Base-by-base conservation (phyloP, 2,329 filamentous ascomycete species). In the Proliferodiscus dingleyae region DNA sequence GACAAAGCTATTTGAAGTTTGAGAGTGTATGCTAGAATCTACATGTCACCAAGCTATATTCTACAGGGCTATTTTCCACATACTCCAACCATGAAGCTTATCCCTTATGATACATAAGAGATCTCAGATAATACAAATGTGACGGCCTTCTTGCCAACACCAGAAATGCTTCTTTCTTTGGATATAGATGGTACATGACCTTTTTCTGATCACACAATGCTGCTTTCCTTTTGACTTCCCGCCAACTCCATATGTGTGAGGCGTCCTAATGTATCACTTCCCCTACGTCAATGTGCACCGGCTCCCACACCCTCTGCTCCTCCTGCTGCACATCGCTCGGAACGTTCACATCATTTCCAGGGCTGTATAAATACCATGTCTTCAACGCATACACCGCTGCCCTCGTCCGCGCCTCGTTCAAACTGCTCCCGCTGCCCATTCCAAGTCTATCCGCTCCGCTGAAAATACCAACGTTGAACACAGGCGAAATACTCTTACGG, bases 281-380 rank as follows among this genome's bases (percentile, higher is more conserved):
- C 11, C 77, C 77, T 40, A 71, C 66, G 63, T 81, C 77, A 44
- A 81, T 66, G 63, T 76, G 68, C 47, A 75, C 72, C n/a, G 75
- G 71, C 58, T 68, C 71, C 71, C 75, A 81, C 21, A 60, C 60
- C 47, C 59, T 66, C 22, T 59, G 57, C 18, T 61, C 56, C 36
- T 59, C 58, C 29, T 63, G 66, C 47, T 67, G 64, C 52, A 63
- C 71, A 51, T 73, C 72, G 54, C 72, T 77, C 21, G 77, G 76
- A 43, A 77, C 61, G 19, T 72, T 51, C 1, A 45, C 54, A 41
- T 58, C 51, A 19, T 53, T 50, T 10, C 58, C 59, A 1, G 93
- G 91, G 65, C 83, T 90, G 72, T 98, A 98, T 43, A 98, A 73
- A 68, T 98, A 98, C 93, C 93, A 98, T 5, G 84, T 77, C 74